These are phyloP conservation scores for Cutaneotrichosporon sp. DNA, from an alignment of 1,284 basidiomycete genomes.

Conservation along the genomic window DNA sequence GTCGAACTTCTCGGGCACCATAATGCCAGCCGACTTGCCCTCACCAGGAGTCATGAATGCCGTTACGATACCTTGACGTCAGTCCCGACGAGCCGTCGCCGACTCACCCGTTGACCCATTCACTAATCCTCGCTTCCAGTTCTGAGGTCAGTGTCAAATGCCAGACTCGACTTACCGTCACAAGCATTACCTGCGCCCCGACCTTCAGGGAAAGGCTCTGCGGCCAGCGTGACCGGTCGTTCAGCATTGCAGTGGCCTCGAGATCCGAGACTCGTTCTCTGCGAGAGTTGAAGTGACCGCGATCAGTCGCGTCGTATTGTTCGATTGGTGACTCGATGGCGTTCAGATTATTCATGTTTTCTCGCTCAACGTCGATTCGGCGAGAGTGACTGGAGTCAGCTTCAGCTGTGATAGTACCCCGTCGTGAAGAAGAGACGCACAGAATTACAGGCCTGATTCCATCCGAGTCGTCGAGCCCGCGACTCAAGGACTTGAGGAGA, in stretches of 20 bases:
- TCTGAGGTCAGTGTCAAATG: conserved; percentile 3
- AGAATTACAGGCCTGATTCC: conserved; percentile 39
- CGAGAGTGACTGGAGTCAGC: conserved; percentile 5
- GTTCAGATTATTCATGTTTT: conserved; percentile 27
- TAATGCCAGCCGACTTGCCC: background rate
- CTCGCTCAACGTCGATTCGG: conserved; percentile 27
- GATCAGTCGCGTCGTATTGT: conserved; percentile 21
- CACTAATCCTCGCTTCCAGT: conserved; percentile 12
- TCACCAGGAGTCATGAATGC: conserved; percentile 5
- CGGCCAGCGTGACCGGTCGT: conserved; percentile 31
- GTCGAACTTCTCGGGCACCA: background rate
- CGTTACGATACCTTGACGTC: conserved; percentile 9
- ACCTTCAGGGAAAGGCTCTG: conserved; percentile 26
- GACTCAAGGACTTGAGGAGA: conserved; percentile 18
- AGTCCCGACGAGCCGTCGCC: background rate
- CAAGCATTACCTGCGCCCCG: conserved; percentile 41
- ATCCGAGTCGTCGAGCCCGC: conserved; percentile 27
- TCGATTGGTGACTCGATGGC: background rate
- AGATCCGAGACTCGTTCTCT: conserved; percentile 12
- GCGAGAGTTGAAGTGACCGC: conserved; percentile 21
- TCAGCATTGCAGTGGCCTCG: conserved; percentile 26
- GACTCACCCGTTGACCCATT: conserved; percentile 10
- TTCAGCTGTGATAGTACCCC: too few relatives aligned
- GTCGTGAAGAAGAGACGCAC: conserved; percentile 24
- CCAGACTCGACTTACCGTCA: conserved; percentile 17